These are phyloP conservation scores for Taxillus chinensis DNA, from an alignment of 164 flowering plant species.

Conservation along the genomic window DNA sequence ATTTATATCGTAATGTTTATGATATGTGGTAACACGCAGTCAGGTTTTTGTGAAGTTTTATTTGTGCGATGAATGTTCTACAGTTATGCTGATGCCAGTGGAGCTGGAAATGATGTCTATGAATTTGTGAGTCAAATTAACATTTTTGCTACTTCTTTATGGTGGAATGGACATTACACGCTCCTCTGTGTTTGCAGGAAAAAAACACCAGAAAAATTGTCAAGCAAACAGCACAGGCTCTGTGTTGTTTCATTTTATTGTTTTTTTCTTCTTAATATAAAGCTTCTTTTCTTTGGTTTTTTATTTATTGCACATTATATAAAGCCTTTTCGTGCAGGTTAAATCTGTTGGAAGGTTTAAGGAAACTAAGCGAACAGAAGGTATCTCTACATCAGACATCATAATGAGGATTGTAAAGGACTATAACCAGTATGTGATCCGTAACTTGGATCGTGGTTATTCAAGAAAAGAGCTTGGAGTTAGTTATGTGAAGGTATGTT, in stretches of 20 bases:
- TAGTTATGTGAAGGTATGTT: constrained; percentile 83
- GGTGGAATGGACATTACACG: too few relatives aligned
- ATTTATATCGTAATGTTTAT: neutral
- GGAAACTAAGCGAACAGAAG: constrained; percentile 79
- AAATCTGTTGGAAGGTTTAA: constrained; percentile 63
- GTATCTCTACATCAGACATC: constrained; percentile 81
- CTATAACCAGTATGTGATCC: constrained; percentile 88
- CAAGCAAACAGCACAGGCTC: too few relatives aligned
- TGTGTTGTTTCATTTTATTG: too few relatives aligned
- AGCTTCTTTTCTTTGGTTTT: too few relatives aligned
- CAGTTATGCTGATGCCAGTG: constrained; percentile 74
- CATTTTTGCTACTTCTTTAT: neutral
- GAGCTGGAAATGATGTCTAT: constrained; percentile 68
- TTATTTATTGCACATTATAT: too few relatives aligned
- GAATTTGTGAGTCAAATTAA: constrained; percentile 47
- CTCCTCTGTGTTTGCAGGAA: too few relatives aligned
- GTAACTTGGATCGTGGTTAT: constrained; percentile 93
- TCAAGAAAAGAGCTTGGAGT: constrained; percentile 89
- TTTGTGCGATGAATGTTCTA: constrained; percentile 6
- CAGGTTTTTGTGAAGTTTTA: neutral
- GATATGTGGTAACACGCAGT: too few relatives aligned
- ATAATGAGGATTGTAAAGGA: constrained; percentile 93
- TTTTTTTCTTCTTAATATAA: too few relatives aligned
- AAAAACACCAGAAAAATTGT: too few relatives aligned
- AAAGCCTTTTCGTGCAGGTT: constrained; percentile 30